A percentile compares a stretch with the other conserved stretches of the same genome.
phyloP scores from a whole-genome alignment of 176 grass and related monocot genomes.

The Aegilops sharonensis region DNA sequence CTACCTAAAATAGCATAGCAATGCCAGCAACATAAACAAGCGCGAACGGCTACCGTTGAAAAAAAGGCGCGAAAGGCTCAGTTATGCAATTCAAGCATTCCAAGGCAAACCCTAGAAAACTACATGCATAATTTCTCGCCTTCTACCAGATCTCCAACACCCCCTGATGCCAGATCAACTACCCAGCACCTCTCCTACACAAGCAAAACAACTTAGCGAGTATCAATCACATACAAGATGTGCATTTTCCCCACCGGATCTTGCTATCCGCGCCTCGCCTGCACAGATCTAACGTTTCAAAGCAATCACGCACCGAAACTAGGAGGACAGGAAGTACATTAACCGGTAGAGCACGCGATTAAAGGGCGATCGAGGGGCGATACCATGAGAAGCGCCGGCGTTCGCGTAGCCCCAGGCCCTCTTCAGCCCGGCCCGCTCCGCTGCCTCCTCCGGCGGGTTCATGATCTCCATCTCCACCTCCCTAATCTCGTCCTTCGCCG shows the following conservation, averaged over 20 bases:
- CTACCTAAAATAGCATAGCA: not conserved
- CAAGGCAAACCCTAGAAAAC: slow-evolving; percentile 11
- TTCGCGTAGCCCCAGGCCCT: not conserved
- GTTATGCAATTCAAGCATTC: slow-evolving; percentile 7
- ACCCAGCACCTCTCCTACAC: not conserved
- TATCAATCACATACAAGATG: not conserved
- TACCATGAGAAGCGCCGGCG: slow-evolving; percentile 20
- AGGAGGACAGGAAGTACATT: not conserved
- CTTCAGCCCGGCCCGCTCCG: slow-evolving; percentile 8
- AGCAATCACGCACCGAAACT: not conserved
- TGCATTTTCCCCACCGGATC: not conserved
- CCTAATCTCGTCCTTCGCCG: slow-evolving; percentile 4
- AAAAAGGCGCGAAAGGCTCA: not conserved
- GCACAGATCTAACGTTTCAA: slow-evolving; percentile 16
- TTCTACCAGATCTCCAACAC: not conserved
- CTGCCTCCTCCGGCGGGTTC: not conserved
- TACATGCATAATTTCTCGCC: not conserved
- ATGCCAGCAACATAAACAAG: not conserved
- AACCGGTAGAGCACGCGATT: not conserved
- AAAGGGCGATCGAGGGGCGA: not conserved
- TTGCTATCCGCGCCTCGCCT: not conserved
- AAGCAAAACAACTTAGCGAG: not conserved
- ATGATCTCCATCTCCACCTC: slow-evolving; percentile 12
- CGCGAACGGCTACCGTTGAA: not conserved
- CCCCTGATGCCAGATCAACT: not conserved